Evolutionary conservation across 768 basidiomycete genomes (phyloP), one percentile per base, ranked within the genome.

Genomic region (Gloeostereum incarnatum): DNA sequence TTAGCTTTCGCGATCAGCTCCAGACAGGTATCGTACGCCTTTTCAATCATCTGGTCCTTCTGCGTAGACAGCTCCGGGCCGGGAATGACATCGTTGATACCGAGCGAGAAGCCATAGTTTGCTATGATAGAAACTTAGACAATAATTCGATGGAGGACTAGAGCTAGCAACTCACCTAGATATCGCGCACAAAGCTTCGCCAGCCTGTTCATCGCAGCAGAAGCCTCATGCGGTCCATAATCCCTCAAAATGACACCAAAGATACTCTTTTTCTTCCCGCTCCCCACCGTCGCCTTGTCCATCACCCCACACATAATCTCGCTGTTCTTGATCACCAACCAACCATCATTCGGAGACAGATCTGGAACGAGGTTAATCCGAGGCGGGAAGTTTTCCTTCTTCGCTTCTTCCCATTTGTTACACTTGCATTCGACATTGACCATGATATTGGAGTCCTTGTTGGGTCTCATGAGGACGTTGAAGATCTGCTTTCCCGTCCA

Each of bases 401-500:
- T 71, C 5, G 84, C 78, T 47, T 88, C 83, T 46, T 89, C 78
- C 59, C 79, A 76, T 46, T 91, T 93, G 58, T 92, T 81, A 55
- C 94, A 98, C 58, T 92, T 94, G 25, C 81, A 83, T 63, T 98
- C 96, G 31, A 97, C 87, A 57, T 99, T 99, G 44, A 99, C 91
- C 26, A 82, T 63, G 37, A 97, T 78, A 20, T 81, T 75, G 6
- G 80, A 87, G 13, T 74, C 49, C 49, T 76, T 83, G 64, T 93
- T 96, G 4, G 96, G 96, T 7, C 84, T 78, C 87, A 98, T 97
- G 33, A 98, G 78, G 22, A 91, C 81, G 54, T 88, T 91, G 71
- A 97, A 98, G n/a, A 99, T 71, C 53, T 99, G 96, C 53, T 99
- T 99, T 21, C 96, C 96, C 0, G 96, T 98, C 96, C 96, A 99